A percentile compares a stretch with the other conserved stretches of the same genome.
phyloP scores from a whole-genome alignment of 495 filamentous ascomycete species.

The Penicillium mononematosum region DNA sequence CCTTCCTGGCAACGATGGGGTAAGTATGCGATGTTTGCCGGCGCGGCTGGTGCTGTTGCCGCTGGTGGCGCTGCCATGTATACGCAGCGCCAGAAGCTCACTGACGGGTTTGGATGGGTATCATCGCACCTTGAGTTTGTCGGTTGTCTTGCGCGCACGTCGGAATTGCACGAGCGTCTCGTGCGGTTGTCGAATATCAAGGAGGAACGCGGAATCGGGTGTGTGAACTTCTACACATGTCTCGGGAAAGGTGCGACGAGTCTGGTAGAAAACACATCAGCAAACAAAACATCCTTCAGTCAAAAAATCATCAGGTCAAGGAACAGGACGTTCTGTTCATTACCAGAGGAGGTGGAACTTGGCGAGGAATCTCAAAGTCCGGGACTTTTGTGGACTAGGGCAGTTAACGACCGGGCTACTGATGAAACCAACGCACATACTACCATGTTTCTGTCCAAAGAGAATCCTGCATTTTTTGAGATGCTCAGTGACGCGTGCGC shows the following conservation, averaged over 20 bases:
- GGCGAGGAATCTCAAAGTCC: slow-evolving; percentile 24
- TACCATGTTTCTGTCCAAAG: slow-evolving; percentile 78
- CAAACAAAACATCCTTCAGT: slow-evolving; percentile 35
- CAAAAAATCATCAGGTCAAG: slow-evolving; percentile 45
- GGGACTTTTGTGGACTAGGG: slow-evolving; percentile 58
- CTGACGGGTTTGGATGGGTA: slow-evolving; percentile 72
- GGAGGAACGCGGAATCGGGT: slow-evolving; percentile 58
- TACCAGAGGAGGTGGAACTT: slow-evolving; percentile 60
- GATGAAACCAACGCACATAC: slow-evolving; percentile 85
- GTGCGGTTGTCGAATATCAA: slow-evolving; percentile 54
- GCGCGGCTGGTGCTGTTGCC: slow-evolving; percentile 74
- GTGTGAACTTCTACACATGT: slow-evolving; percentile 78
- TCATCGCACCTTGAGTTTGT: slow-evolving; percentile 94
- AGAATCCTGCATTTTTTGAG: slow-evolving; percentile 75
- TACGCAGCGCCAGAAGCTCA: slow-evolving; percentile 73
- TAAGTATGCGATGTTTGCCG: slow-evolving; percentile 77
- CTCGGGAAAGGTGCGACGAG: slow-evolving; percentile 63
- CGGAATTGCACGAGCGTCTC: slow-evolving; percentile 72
- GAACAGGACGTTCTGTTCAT: slow-evolving; percentile 78
- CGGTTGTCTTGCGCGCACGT: slow-evolving; percentile 74
- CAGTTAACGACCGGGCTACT: slow-evolving; percentile 70
- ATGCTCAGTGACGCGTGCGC: slow-evolving; percentile 67
- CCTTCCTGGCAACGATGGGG: slow-evolving; percentile 73
- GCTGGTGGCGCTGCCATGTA: slow-evolving; percentile 89
- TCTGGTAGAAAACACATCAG: slow-evolving; percentile 33